Conservation (phyloP, 2,329 filamentous ascomycete genomes). For the Fusarium neocosmosporiellum region DNA sequence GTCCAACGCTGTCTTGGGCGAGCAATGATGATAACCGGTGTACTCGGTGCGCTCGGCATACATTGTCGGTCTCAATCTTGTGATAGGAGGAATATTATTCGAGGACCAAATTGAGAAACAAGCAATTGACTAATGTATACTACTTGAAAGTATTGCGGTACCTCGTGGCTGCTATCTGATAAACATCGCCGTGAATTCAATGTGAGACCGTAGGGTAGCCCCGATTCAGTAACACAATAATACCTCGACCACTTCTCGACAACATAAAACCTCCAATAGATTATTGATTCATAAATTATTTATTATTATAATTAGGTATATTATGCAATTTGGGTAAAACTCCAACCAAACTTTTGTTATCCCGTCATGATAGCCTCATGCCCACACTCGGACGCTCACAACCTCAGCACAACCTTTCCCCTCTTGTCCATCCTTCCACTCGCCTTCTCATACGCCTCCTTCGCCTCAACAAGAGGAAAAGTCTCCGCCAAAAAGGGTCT, state of each 20-base stretch:
- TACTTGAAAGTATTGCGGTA: not conserved
- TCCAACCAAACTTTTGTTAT: not conserved
- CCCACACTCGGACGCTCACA: not conserved
- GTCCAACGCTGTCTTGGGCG: not conserved
- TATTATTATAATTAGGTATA: not conserved
- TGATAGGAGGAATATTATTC: not conserved
- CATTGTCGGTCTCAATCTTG: not conserved
- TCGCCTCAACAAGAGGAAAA: conserved; percentile 10
- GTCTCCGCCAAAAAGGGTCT: conserved; percentile 14
- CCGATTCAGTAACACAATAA: not conserved
- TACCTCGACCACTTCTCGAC: not conserved
- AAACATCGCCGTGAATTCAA: not conserved
- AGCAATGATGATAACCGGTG: not conserved
- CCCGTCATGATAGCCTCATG: not conserved
- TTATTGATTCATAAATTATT: not conserved
- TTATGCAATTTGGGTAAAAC: not conserved
- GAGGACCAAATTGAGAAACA: fast-evolving
- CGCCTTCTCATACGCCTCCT: conserved; percentile 2
- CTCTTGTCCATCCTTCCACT: conserved; percentile 9
- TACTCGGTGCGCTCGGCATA: not conserved
- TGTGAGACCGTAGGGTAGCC: not conserved
- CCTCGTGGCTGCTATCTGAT: not conserved
- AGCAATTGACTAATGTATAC: not conserved
- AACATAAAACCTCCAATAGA: not conserved
- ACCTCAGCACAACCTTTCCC: conserved; percentile 16